These are phyloP conservation scores for Trichocomaceae sp. DNA, from an alignment of 2,329 filamentous ascomycete genomes.

Conservation along the genomic window DNA sequence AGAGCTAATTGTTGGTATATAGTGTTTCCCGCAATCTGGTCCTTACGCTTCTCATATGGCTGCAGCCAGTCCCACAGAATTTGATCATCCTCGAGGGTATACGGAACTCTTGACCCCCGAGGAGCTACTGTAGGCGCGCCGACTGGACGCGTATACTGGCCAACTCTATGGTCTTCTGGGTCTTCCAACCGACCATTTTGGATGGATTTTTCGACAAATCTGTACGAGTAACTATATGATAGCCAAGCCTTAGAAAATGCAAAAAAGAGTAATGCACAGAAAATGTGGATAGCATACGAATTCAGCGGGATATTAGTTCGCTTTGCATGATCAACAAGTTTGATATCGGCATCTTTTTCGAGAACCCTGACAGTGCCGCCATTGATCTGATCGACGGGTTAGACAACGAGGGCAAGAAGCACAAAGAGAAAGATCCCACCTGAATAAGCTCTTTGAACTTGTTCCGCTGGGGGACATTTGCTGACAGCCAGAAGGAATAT, in stretches of 20 bases:
- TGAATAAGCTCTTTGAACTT: slow-evolving; percentile 45
- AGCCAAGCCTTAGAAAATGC: background rate
- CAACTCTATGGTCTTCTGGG: slow-evolving; percentile 43
- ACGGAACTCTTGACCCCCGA: slow-evolving; percentile 28
- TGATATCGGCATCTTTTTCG: slow-evolving; percentile 52
- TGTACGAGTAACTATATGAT: slow-evolving; percentile 46
- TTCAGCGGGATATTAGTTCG: slow-evolving; percentile 45
- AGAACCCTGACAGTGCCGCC: slow-evolving; percentile 49
- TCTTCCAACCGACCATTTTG: slow-evolving; percentile 43
- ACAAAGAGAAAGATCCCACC: slow-evolving; percentile 20
- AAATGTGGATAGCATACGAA: slow-evolving; percentile 31
- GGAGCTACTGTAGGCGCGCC: slow-evolving; percentile 35
- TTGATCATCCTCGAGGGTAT: slow-evolving; percentile 40
- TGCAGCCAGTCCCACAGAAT: slow-evolving; percentile 40
- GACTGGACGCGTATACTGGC: slow-evolving; percentile 41
- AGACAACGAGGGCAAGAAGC: background rate
- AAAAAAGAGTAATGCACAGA: background rate
- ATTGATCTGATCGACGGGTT: slow-evolving; percentile 36
- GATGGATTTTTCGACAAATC: slow-evolving; percentile 52
- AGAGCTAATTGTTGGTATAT: slow-evolving; percentile 41
- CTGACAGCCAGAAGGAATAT: slow-evolving; percentile 53
- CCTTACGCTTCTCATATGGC: slow-evolving; percentile 27
- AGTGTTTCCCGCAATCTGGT: slow-evolving; percentile 33
- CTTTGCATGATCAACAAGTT: slow-evolving; percentile 53
- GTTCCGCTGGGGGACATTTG: slow-evolving; percentile 46